Evolutionary conservation across 345 rosid genomes (phyloP).

Genomic region (Angophora floribunda): DNA sequence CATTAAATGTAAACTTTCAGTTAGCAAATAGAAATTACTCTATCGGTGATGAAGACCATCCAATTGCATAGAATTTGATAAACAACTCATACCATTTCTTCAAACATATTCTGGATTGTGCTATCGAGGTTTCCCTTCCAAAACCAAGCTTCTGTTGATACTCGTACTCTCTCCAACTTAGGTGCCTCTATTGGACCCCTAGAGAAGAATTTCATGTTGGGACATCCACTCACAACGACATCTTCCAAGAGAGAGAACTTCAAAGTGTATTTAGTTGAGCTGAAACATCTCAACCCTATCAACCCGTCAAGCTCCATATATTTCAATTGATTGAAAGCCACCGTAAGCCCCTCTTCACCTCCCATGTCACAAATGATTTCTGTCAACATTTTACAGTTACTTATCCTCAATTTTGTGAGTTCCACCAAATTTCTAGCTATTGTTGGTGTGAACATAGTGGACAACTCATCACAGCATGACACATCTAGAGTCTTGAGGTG

Average conservation of each 20-base stretch:
- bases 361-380: background rate
- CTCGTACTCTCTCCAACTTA: background rate
- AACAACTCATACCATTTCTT: background rate
- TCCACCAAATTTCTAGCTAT: background rate
- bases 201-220: background rate
- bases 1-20: background rate
- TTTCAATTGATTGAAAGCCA: background rate
- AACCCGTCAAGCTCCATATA: background rate
- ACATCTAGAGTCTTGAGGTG: background rate
- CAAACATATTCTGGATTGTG: background rate
- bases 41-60: background rate
- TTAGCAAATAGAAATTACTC: background rate
- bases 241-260: background rate
- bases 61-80: rapidly evolving
- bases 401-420: background rate
- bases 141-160: rapidly evolving
- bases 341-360: background rate
- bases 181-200: background rate
- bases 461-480: background rate
- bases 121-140: background rate
- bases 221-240: background rate
- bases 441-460: background rate
- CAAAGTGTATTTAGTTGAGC: background rate
- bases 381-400: background rate
- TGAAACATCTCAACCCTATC: background rate